Evolutionary conservation across 176 grass and related monocot species (phyloP).

Genomic region (Tuctoria greenei): DNA sequence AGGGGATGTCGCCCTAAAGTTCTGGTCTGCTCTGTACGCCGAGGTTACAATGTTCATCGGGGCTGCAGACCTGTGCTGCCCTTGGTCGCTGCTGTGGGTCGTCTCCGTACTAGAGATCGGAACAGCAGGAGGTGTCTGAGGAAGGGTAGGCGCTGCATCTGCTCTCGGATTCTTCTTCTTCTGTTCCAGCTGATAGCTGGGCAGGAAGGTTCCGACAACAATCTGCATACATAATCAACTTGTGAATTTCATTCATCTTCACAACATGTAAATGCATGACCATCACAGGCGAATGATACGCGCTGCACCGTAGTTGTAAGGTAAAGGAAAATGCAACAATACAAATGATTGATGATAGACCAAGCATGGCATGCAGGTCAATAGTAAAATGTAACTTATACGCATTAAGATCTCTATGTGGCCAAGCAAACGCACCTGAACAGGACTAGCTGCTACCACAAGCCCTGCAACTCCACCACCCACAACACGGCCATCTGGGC

Average conservation of each 20-base stretch:
- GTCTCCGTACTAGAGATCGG: constrained; percentile 48
- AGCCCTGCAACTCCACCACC: constrained; percentile 82
- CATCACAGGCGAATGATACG: background rate
- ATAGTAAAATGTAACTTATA: background rate
- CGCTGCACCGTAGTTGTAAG: background rate
- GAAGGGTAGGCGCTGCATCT: constrained; percentile 12
- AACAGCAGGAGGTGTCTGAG: constrained; percentile 41
- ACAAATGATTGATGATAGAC: background rate
- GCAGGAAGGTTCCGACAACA: constrained; percentile 84
- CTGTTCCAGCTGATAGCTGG: constrained; percentile 72
- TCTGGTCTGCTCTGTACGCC: constrained; percentile 49
- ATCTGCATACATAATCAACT: constrained; percentile 43
- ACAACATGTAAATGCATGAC: background rate
- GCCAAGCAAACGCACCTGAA: constrained; percentile 55
- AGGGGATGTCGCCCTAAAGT: constrained; percentile 60
- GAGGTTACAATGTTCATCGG: constrained; percentile 39
- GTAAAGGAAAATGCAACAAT: background rate
- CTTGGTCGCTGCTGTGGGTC: constrained; percentile 42
- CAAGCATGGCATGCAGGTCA: background rate
- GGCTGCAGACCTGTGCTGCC: constrained; percentile 29
- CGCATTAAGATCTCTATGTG: background rate
- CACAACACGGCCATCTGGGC: constrained; percentile 81
- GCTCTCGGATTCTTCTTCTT: constrained; percentile 67
- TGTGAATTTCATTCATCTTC: background rate
- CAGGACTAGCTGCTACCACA: constrained; percentile 79